Percentiles rank a stretch among this genome's conserved stretches.
phyloP scores from a whole-genome alignment of 768 basidiomycete genomes.

The Mycena maculata region DNA sequence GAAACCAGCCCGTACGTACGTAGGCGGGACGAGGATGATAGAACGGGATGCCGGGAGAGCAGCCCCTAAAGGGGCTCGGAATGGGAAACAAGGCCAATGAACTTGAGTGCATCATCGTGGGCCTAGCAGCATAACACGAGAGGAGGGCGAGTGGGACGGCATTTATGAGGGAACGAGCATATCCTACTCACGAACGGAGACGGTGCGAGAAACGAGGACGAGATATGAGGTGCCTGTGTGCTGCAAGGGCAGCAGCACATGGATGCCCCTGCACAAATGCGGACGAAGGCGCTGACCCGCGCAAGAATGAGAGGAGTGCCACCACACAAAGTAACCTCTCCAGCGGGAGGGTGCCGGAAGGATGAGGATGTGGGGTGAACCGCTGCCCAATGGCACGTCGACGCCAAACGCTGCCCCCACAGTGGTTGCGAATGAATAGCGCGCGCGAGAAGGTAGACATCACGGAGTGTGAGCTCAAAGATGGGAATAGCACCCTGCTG shows the following conservation, averaged over 20 bases:
- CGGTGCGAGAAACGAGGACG: not conserved
- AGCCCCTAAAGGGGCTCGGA: not conserved
- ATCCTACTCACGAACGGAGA: not conserved
- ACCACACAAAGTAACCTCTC: no score
- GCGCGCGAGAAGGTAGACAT: no score
- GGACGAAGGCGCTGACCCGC: not conserved
- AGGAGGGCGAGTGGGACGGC: not conserved
- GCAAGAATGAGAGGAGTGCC: no score
- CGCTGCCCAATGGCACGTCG: no score
- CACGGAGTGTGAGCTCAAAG: no score
- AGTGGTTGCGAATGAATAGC: no score
- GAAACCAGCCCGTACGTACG: not conserved
- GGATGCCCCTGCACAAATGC: not conserved
- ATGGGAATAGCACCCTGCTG: no score
- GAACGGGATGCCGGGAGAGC: not conserved
- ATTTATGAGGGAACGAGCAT: not conserved
- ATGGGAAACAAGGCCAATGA: not conserved
- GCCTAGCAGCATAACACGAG: not conserved
- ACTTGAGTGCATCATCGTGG: not conserved
- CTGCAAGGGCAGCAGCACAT: not conserved
- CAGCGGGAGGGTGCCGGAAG: no score
- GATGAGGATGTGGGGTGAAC: no score
- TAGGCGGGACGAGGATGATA: not conserved
- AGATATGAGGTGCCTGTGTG: not conserved
- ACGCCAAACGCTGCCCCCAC: no score